Evolutionary conservation across 805 yeast genomes (phyloP), one percentile per base, ranked within the genome.

Genomic region (Candida sphagnicola): DNA sequence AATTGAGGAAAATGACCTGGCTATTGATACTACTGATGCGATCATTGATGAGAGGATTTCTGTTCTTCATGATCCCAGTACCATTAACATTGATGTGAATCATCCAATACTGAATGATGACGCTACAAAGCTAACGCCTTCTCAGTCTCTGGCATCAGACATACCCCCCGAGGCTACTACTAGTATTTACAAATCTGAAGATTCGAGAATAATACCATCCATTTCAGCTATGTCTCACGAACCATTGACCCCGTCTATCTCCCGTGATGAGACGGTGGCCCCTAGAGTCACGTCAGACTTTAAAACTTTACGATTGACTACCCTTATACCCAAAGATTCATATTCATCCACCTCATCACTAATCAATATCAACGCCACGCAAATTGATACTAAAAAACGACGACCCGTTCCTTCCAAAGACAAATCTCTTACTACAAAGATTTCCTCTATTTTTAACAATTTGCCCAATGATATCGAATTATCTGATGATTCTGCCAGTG

Each of bases 391-490:
- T 13, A 30, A n/a, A n/a, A 30, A 21, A 17, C 24, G 17, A 6
- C 35, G 25, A 4, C 35, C 35, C 4, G 13, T n/a, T 6, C 18
- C 18, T 14, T 8, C 21, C 6, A 31, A 31, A 17, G 43, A 38
- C 6, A 40, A 39, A 15, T 43, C 59, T n/a, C 47, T 62, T 5
- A 65, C 56, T 44, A 60, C 50, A 42, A 49, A 59, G 24, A 65
- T 66, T 10, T 53, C 70, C 2, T 56, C 70, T 5, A 62, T 67
- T 4, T 69, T 69, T 50, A 69, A 65, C 42, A 69, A 69, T 31
- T 49, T 69, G n/a, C 75, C 75, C 11, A 69, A 69, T 45, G 75
- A 69, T 51, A 66, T 69, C 37, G 74, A 69, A 41, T 48, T 69
- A 5, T 66, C 72, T 0, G 75, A 69, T 37, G 74, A 69, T 44